phyloP scores from a whole-genome alignment of 2,329 filamentous ascomycete species.

The Colletotrichum gigasporum region DNA sequence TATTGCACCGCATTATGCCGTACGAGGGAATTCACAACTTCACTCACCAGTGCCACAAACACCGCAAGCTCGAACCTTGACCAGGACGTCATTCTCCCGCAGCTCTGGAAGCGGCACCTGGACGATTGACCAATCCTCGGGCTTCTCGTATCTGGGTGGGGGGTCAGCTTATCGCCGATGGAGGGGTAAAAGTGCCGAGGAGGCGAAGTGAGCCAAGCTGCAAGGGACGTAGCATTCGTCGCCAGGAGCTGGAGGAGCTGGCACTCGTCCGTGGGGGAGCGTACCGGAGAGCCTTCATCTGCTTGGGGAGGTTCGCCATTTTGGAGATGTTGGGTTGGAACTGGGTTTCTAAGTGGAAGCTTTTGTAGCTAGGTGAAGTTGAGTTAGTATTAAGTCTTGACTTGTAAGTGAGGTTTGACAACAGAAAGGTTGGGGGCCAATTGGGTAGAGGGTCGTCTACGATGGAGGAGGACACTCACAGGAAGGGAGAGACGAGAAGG shows the following conservation, averaged over 20 bases:
- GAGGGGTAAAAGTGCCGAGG: conserved; percentile 31
- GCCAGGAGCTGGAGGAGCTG: neutral
- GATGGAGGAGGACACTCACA: neutral
- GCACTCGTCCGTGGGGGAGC: conserved; percentile 33
- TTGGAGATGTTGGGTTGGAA: conserved; percentile 30
- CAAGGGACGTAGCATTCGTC: neutral
- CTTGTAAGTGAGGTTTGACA: neutral
- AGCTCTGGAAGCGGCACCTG: conserved; percentile 69
- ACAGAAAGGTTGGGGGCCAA: neutral
- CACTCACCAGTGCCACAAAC: conserved; percentile 66
- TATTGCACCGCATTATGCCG: neutral
- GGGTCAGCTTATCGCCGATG: conserved; percentile 33
- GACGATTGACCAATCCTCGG: conserved; percentile 68
- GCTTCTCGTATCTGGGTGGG: conserved; percentile 65
- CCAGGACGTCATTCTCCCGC: conserved; percentile 67
- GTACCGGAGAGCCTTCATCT: conserved; percentile 71
- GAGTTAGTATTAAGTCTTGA: neutral
- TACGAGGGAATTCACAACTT: neutral
- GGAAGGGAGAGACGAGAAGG: neutral
- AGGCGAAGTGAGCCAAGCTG: conserved; percentile 11
- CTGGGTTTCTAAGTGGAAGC: neutral
- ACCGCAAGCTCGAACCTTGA: conserved; percentile 75
- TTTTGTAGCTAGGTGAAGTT: neutral
- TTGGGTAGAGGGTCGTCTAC: neutral
- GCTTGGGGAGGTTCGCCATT: conserved; percentile 56